Conservation (phyloP, 129 eudicot genomes). For the Pulicaria dysenterica region DNA sequence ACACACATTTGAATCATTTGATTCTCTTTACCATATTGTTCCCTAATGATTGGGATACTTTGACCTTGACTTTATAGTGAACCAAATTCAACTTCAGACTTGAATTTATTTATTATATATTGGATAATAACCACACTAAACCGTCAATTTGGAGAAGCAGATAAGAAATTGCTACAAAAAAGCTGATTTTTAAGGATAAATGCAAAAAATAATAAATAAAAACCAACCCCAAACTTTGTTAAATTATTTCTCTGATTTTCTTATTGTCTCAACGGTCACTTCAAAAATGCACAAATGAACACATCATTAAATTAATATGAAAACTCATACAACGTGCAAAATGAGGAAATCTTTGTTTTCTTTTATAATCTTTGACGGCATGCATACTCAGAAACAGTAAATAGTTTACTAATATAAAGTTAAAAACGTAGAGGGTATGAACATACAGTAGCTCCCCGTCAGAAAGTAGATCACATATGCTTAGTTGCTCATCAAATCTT, state of each 20-base stretch:
- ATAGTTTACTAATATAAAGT: no score
- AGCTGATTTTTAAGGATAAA: no score
- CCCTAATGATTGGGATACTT: constrained; percentile 3
- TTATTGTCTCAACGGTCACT: no score
- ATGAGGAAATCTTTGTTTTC: background rate
- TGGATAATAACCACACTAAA: no score
- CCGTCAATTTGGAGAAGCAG: no score
- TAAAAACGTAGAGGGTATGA: constrained; percentile 18
- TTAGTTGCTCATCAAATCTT: constrained; percentile 54
- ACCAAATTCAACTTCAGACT: background rate
- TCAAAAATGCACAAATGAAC: no score
- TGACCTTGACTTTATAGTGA: background rate
- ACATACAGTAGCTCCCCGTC: constrained; percentile 74
- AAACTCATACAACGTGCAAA: no score
- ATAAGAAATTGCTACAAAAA: no score
- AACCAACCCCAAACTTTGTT: no score
- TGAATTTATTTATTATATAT: background rate
- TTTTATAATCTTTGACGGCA: background rate
- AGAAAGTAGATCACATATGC: constrained; percentile 60
- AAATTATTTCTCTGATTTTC: no score
- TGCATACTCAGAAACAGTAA: background rate
- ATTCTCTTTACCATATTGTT: constrained; percentile 10
- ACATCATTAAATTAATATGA: no score
- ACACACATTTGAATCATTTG: background rate
- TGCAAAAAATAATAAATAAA: no score